These are phyloP conservation scores for Stachybotrys elegans DNA, from an alignment of 2,329 filamentous ascomycete genomes.

Conservation along the genomic window DNA sequence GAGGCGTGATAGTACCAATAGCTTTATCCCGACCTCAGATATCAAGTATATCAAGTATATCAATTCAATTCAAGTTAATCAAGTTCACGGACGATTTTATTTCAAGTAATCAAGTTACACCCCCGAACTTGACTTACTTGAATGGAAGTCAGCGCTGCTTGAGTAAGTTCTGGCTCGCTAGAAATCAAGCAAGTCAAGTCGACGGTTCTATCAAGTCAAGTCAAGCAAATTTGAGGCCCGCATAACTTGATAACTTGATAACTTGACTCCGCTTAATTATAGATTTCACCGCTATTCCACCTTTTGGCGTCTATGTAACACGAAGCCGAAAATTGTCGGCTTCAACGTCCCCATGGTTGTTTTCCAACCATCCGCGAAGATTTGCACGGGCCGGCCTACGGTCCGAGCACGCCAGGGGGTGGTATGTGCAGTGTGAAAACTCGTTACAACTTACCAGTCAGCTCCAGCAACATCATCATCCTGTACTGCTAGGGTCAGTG, in stretches of 20 bases:
- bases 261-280: background rate
- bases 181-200: background rate
- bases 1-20: constrained; percentile 1
- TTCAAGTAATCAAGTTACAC: background rate
- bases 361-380: background rate
- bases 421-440: background rate
- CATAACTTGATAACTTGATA: background rate
- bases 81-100: background rate
- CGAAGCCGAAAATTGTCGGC: background rate
- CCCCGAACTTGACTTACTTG: too few relatives aligned
- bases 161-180: background rate
- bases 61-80: constrained; percentile 2
- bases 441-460: background rate
- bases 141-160: background rate
- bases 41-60: constrained; percentile 3
- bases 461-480: background rate
- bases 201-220: background rate
- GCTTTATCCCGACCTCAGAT: background rate
- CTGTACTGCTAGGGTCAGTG: background rate
- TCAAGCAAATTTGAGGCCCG: background rate
- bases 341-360: background rate
- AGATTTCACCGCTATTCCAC: background rate
- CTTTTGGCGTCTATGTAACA: background rate
- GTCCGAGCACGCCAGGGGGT: background rate
- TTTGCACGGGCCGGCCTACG: background rate